These are phyloP conservation scores for Dictyostelium brefeldianum DNA, from an alignment of 78 protist species.

Conservation along the genomic window DNA sequence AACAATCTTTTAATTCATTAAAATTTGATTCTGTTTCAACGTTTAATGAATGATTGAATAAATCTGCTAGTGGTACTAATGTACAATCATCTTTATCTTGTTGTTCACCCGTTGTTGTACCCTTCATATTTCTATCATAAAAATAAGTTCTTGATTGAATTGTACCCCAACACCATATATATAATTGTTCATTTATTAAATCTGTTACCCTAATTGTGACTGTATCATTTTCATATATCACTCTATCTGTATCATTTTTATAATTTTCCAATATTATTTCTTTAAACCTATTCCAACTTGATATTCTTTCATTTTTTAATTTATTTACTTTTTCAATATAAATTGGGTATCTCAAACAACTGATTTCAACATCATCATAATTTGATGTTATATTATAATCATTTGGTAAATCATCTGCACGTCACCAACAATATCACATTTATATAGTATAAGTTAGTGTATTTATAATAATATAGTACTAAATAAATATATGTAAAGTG, in stretches of 20 bases:
- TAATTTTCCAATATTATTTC: background rate
- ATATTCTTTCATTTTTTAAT: conserved; percentile 3
- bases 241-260: background rate
- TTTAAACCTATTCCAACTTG: background rate
- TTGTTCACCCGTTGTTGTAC: no score
- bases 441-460: no score
- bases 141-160: conserved; percentile 71
- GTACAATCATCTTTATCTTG: conserved; percentile 18
- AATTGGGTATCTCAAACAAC: conserved; percentile 11
- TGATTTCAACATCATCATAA: conserved; percentile 47
- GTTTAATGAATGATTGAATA: conserved; percentile 38
- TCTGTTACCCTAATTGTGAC: background rate
- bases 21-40: conserved; percentile 28
- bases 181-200: background rate
- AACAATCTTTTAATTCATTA: background rate
- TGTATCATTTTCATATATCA: background rate
- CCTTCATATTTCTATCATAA: conserved; percentile 27
- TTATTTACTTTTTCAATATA: conserved; percentile 16
- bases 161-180: conserved; percentile 64
- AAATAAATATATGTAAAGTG: no score
- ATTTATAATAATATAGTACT: no score
- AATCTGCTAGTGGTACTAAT: conserved; percentile 72
- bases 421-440: no score
- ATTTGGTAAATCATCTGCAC: conserved; percentile 24
- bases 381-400: conserved; percentile 33